Percentiles rank a stretch among this genome's conserved stretches.
phyloP scores from a whole-genome alignment of 768 basidiomycete species.

The Leccinellum luteum region DNA sequence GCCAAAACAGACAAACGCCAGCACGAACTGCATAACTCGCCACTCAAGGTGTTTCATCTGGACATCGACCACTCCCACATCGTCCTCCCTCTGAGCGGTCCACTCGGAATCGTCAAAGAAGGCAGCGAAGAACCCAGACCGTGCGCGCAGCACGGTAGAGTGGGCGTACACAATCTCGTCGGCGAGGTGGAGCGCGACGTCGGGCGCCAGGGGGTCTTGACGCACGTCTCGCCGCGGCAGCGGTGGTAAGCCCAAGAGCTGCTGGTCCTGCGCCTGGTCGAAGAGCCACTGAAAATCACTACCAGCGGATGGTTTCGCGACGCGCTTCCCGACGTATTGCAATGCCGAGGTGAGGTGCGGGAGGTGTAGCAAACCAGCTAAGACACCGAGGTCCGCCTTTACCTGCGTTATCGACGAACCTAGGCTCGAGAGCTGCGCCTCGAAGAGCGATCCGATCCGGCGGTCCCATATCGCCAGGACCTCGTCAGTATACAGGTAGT shows the following conservation, averaged over 20 bases:
- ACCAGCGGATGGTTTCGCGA: conserved; percentile 46
- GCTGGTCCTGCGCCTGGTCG: conserved; percentile 15
- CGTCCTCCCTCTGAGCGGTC: conserved; percentile 61
- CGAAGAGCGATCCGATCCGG: conserved; percentile 50
- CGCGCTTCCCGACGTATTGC: conserved; percentile 57
- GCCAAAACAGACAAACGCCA: conserved; percentile 78
- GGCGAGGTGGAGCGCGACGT: conserved; percentile 69
- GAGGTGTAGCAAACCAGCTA: conserved; percentile 62
- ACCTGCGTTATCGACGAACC: conserved; percentile 47
- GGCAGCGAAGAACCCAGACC: conserved; percentile 78
- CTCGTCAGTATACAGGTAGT: conserved; percentile 88
- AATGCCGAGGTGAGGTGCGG: conserved; percentile 52
- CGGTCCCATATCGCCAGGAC: conserved; percentile 83
- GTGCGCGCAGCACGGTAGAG: conserved; percentile 74
- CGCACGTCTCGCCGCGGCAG: conserved; percentile 4
- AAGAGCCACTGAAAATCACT: conserved; percentile 53
- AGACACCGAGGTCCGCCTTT: conserved; percentile 57
- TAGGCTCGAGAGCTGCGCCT: conserved; percentile 36
- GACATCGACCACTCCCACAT: conserved; percentile 55
- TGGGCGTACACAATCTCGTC: conserved; percentile 68
- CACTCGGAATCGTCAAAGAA: conserved; percentile 85
- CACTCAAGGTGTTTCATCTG: conserved; percentile 71
- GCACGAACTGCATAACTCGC: conserved; percentile 71
- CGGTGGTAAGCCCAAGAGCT: conserved; percentile 3
- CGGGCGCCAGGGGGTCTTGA: conserved; percentile 44